Evolutionary conservation across 1,139 yeast species (phyloP).

Genomic region (Kodamaea derodonti): DNA sequence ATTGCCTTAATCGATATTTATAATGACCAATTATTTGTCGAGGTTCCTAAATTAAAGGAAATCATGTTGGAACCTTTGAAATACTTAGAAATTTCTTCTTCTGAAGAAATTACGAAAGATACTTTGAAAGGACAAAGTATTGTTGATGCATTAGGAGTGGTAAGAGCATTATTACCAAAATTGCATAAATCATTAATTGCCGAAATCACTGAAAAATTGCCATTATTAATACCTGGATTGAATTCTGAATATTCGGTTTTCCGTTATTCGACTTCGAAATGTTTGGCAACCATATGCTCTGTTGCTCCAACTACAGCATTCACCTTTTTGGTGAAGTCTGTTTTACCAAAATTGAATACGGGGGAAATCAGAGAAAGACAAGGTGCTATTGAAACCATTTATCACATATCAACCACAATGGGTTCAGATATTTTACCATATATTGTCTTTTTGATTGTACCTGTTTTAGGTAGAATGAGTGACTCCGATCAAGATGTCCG

Average conservation of each 20-base stretch:
- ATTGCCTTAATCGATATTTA: slow-evolving; percentile 52
- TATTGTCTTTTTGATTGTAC: slow-evolving; percentile 91
- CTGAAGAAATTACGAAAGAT: slow-evolving; percentile 39
- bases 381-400: slow-evolving; percentile 90
- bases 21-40: slow-evolving; percentile 50
- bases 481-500: slow-evolving; percentile 91
- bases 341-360: slow-evolving; percentile 81
- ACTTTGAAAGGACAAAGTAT: slow-evolving; percentile 69
- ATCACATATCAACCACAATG: slow-evolving; percentile 82
- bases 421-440: slow-evolving; percentile 89
- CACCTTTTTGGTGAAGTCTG: slow-evolving; percentile 70
- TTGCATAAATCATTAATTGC: slow-evolving; percentile 48
- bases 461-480: slow-evolving; percentile 96
- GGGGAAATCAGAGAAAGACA: slow-evolving; percentile 76
- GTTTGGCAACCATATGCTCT: slow-evolving; percentile 80
- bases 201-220: slow-evolving; percentile 45
- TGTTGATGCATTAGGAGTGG: slow-evolving; percentile 82
- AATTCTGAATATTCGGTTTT: slow-evolving; percentile 72
- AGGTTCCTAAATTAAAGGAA: slow-evolving; percentile 65
- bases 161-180: slow-evolving; percentile 69
- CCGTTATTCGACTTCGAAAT: slow-evolving; percentile 87
- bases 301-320: slow-evolving; percentile 71
- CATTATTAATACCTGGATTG: slow-evolving; percentile 57
- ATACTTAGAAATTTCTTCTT: slow-evolving; percentile 21
- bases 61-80: slow-evolving; percentile 67